Conservation (phyloP, 2,329 filamentous ascomycete species). For the Nectriaceae sp. region DNA sequence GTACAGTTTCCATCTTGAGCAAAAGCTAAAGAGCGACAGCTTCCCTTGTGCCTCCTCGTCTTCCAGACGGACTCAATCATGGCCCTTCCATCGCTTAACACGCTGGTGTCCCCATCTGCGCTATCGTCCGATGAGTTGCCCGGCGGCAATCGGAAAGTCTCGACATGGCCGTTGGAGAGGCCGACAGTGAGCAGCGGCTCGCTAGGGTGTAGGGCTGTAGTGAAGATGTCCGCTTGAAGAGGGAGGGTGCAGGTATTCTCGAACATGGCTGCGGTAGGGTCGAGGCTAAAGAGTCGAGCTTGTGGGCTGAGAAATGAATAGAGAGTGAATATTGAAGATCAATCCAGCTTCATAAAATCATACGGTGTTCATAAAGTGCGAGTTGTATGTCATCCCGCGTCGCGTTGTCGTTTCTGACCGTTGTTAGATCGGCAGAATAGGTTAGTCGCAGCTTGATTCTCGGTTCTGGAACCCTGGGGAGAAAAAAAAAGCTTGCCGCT, state of each 20-base stretch:
- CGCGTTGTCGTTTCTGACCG: too few species aligned
- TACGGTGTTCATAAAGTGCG: too few species aligned
- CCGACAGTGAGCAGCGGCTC: slow-evolving; percentile 86
- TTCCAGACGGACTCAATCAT: slow-evolving; percentile 83
- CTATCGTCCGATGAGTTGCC: slow-evolving; percentile 54
- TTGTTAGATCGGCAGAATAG: too few species aligned
- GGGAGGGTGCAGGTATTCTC: slow-evolving; percentile 91
- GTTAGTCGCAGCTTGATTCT: too few species aligned
- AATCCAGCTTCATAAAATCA: too few species aligned
- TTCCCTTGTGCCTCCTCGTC: slow-evolving; percentile 89
- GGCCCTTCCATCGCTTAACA: slow-evolving; percentile 64
- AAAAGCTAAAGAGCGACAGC: slow-evolving; percentile 81
- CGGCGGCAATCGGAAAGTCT: slow-evolving; percentile 74
- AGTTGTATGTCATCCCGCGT: too few species aligned
- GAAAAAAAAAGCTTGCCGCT: too few species aligned
- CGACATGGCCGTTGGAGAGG: slow-evolving; percentile 80
- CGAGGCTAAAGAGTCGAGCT: too few species aligned
- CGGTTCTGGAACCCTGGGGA: too few species aligned
- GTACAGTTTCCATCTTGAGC: slow-evolving; percentile 72
- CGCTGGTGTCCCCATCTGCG: slow-evolving; percentile 49
- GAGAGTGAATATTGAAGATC: too few species aligned
- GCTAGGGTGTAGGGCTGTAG: slow-evolving; percentile 82
- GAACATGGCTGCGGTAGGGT: slow-evolving; percentile 60
- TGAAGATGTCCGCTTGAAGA: slow-evolving; percentile 82
- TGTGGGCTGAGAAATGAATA: too few species aligned